These are phyloP conservation scores for Penicillium sp. DNA, from an alignment of 2,329 filamentous ascomycete genomes.

Conservation along the genomic window DNA sequence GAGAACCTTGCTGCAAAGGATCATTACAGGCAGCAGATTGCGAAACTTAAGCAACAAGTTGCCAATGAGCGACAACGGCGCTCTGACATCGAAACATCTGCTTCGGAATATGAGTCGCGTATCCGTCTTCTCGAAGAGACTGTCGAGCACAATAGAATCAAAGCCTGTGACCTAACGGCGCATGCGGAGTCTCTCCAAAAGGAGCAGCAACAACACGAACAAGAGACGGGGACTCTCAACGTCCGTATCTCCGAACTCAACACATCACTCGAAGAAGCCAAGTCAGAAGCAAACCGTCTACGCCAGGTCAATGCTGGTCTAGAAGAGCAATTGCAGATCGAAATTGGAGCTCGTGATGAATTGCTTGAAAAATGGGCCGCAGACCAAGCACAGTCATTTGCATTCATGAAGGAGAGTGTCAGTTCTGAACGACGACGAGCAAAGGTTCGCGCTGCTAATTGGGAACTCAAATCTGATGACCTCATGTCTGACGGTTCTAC, in stretches of 20 bases:
- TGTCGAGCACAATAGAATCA: constrained; percentile 40
- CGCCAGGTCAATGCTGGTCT: constrained; percentile 40
- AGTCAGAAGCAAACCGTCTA: constrained; percentile 42
- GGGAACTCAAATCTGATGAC: constrained; percentile 43
- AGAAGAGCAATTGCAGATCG: constrained; percentile 41
- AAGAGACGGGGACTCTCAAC: constrained; percentile 46
- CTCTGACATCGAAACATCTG: constrained; percentile 38
- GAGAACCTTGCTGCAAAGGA: constrained; percentile 38
- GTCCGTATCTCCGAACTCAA: constrained; percentile 46
- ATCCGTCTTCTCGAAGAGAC: constrained; percentile 44
- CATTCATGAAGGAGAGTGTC: constrained; percentile 42
- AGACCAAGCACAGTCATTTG: constrained; percentile 39
- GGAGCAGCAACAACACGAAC: constrained; percentile 37
- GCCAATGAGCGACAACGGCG: constrained; percentile 38
- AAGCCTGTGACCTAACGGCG: constrained; percentile 38
- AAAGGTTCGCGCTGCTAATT: constrained; percentile 47
- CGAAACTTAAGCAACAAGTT: constrained; percentile 40
- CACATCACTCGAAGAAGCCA: constrained; percentile 43
- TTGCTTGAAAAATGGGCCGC: constrained; percentile 39
- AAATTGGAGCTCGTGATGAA: constrained; percentile 41
- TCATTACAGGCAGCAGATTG: constrained; percentile 34
- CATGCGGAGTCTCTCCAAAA: constrained; percentile 40
- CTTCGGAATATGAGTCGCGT: constrained; percentile 37
- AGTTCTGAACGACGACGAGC: constrained; percentile 43
- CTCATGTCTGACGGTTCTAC: constrained; percentile 35